These are phyloP conservation scores for Exobasidium cylindrosporum DNA, from an alignment of 1,284 basidiomycete species.

Conservation along the genomic window DNA sequence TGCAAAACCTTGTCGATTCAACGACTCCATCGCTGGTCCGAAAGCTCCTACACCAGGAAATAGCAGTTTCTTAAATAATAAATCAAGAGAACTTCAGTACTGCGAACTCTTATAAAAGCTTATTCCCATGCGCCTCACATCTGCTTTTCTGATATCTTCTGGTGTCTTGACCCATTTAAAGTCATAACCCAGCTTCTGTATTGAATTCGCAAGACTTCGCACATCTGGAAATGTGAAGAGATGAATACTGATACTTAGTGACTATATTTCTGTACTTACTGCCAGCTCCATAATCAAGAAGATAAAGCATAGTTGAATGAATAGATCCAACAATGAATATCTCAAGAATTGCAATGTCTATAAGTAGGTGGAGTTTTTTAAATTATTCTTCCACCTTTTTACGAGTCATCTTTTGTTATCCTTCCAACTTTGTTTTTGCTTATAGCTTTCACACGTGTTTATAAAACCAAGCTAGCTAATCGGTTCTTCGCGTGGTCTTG, in stretches of 20 bases:
- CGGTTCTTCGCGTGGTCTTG: too few species aligned
- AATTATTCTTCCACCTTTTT: too few species aligned
- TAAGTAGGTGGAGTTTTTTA: too few species aligned
- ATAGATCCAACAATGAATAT: too few species aligned
- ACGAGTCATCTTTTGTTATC: too few species aligned
- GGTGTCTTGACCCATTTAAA: conserved; percentile 86
- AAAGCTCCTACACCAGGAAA: conserved; percentile 99
- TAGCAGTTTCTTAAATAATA: conserved; percentile 71
- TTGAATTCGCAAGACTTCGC: conserved; percentile 76
- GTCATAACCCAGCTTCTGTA: conserved; percentile 77
- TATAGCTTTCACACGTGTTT: too few species aligned
- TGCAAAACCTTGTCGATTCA: conserved; percentile 71
- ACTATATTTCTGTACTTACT: conserved; percentile 24
- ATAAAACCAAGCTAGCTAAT: too few species aligned
- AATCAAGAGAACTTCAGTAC: background rate
- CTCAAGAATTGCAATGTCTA: too few species aligned
- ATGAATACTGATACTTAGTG: background rate
- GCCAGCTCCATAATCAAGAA: conserved; percentile 54
- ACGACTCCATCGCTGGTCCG: conserved; percentile 77
- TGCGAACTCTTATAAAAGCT: background rate
- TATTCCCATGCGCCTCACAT: conserved; percentile 64
- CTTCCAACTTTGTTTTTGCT: too few species aligned
- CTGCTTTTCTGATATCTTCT: conserved; percentile 82
- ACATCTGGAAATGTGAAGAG: conserved; percentile 26
- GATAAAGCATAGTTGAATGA: conserved; percentile 45